Conservation (phyloP, 768 basidiomycete genomes). For the Panaeolus cyanescens region DNA sequence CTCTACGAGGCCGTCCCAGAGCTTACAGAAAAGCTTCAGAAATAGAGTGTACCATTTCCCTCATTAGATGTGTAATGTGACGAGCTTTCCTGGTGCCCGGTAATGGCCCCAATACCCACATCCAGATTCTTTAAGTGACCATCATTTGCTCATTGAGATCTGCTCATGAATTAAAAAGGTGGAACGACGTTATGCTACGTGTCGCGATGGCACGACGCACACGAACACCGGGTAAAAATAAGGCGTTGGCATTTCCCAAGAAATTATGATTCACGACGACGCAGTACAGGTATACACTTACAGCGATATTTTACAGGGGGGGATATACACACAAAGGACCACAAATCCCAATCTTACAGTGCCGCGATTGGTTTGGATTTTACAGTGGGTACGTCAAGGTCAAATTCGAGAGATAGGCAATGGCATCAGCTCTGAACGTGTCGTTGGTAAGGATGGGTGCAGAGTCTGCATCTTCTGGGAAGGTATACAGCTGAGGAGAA, state of each 20-base stretch:
- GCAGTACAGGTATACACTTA: background rate
- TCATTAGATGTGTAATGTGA: background rate
- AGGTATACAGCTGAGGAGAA: constrained; percentile 23
- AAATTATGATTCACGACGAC: background rate
- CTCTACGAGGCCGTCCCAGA: constrained; percentile 92
- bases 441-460: constrained; percentile 24
- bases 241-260: background rate
- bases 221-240: background rate
- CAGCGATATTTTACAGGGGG: background rate
- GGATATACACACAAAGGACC: background rate
- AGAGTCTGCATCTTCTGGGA: constrained; percentile 13
- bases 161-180: background rate
- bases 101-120: background rate
- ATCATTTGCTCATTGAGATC: background rate
- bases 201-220: background rate
- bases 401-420: constrained; percentile 27
- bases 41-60: constrained; percentile 11
- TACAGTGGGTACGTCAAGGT: constrained; percentile 23
- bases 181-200: background rate
- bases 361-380: too few relatives aligned
- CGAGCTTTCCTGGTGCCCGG: background rate
- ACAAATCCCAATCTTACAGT: too few relatives aligned
- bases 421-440: constrained; percentile 30
- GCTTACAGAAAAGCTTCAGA: constrained; percentile 84
- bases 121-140: background rate